Base-by-base conservation (phyloP, 2,329 filamentous ascomycete species). In the Colletotrichum kahawae region DNA sequence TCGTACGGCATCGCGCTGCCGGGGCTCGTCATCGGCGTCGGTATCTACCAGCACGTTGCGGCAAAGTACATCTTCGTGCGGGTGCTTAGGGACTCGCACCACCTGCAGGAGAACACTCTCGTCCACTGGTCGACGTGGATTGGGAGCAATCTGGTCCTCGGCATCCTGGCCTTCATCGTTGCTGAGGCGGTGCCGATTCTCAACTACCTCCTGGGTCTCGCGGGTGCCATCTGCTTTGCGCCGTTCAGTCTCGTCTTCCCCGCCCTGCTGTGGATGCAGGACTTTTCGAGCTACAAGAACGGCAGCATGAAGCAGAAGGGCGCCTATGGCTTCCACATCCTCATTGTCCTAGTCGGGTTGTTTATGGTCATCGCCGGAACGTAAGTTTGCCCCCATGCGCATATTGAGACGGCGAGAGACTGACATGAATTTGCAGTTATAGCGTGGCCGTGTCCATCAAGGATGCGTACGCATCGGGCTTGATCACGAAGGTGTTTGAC, bases 181-280 rank as follows among this genome's bases (percentile, higher is more conserved):
- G 82, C 84, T 5, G 85, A 88, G 2, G 87, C 87, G 6, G 87
- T 90, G 24, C 89, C 89, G 2, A 86, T 89, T 31, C 89, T 90
- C 80, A 88, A 87, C 75, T 89, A 90, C 71, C 80, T 90, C 7
- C 85, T 90, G 51, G 87, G 87, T 2, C 87, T 90, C 62, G 83
- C 86, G 7, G 82, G 80, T 3, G 77, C 80, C 2, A 64, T 83
- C 29, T 59, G 80, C 56, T 81, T 80, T 57, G 81, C 81, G 0
- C 81, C 81, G 38, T 81, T 82, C n/a, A 79, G 77, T 48, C 70
- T 82, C 2, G 77, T 80, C 9, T 77, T 81, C 56, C 82, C 80
- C 1, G 81, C 77, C 6, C 74, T 80, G 21, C 77, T 82, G 21
- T 80, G 79, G 79, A 76, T 79, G 75, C 75, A 79, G 13, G 80